These are phyloP conservation scores for Candida qinlingensis DNA, from an alignment of 805 yeast genomes.

Conservation along the genomic window DNA sequence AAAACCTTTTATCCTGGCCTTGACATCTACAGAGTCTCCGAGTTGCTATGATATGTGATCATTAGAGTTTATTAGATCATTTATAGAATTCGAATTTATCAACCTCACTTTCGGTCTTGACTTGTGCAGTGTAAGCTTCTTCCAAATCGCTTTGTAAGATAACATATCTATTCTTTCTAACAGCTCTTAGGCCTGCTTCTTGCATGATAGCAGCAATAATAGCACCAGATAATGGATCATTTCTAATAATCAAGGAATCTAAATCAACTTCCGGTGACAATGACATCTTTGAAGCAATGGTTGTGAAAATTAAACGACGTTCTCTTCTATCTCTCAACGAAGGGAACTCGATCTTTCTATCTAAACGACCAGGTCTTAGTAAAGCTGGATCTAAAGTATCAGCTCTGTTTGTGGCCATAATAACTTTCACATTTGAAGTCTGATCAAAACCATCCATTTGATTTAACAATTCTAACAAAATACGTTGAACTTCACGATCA, in stretches of 20 bases:
- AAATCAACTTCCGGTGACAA: slow-evolving; percentile 96
- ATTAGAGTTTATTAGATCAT: slow-evolving; percentile 29
- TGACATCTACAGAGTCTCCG: slow-evolving; percentile 41
- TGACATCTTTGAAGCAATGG: slow-evolving; percentile 96
- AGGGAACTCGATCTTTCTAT: slow-evolving; percentile 97
- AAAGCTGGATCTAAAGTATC: slow-evolving; percentile 98
- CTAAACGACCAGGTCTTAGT: slow-evolving; percentile 96
- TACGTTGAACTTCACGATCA: slow-evolving; percentile 98
- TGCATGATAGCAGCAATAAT: slow-evolving; percentile 99
- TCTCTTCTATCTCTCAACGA: slow-evolving; percentile 95
- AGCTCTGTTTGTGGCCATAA: slow-evolving; percentile 99
- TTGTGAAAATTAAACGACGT: slow-evolving; percentile 91
- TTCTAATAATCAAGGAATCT: slow-evolving; percentile 90
- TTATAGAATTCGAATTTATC: slow-evolving; percentile 98
- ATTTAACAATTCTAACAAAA: slow-evolving; percentile 86
- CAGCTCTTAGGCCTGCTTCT: slow-evolving; percentile 98
- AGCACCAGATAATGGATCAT: slow-evolving; percentile 96
- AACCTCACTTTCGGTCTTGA: slow-evolving; percentile 89
- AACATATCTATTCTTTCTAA: slow-evolving; percentile 95
- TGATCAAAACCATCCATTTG: slow-evolving; percentile 99
- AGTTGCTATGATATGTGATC: background rate
- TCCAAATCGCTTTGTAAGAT: slow-evolving; percentile 94
- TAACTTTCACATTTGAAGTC: slow-evolving; percentile 89
- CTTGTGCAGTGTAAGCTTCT: slow-evolving; percentile 96
- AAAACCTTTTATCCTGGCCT: slow-evolving; percentile 58